Evolutionary conservation across 1,139 yeast species (phyloP), one percentile per base, ranked within the genome.

Genomic region (Taphrina communis): DNA sequence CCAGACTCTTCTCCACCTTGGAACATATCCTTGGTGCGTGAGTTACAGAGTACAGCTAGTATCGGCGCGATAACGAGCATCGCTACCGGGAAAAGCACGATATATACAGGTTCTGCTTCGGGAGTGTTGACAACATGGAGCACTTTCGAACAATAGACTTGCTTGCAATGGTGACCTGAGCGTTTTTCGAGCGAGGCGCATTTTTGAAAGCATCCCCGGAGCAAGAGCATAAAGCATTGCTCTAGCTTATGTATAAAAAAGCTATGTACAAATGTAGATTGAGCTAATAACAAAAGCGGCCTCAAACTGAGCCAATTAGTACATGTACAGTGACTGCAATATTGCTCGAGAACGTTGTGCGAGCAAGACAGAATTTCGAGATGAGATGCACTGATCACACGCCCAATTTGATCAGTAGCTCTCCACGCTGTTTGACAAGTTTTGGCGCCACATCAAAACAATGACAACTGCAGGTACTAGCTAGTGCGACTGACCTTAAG

Each of bases 391-490:
- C 31, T 44, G 48, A 44, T 44, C 48, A 44, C 8, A 44, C 4
- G 4, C 31, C 31, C 4, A 25, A n/a, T 44, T 6, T 14, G 48
- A 44, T 44, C 48, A 44, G 19, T n/a, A 44, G 8, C 48, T 44
- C 48, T 44, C 48, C 48, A 44, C 48, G 2, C 12, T 6, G 6
- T 17, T 25, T 25, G 31, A 25, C 31, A 4, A 44, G n/a, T 12
- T 12, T 11, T 44, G 8, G 48, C 48, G 48, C 48, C 48, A 44
- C 48, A 44, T 44, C 48, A 44, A 44, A 44, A 44, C 48, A 44
- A 44, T 44, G 19, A 39, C 6, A 6, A 39, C 11, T 6, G 7
- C 42, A 3, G 42, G 42, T 39, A 39, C 2, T 6, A 39, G 14
- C 19, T 44, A 17, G 12, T 44, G 48, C 12, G 6, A 44, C 48